Percentiles rank a stretch among this genome's conserved stretches.
phyloP scores from a whole-genome alignment of 192 early-diverging fungal species.

The Allomyces javanicus region DNA sequence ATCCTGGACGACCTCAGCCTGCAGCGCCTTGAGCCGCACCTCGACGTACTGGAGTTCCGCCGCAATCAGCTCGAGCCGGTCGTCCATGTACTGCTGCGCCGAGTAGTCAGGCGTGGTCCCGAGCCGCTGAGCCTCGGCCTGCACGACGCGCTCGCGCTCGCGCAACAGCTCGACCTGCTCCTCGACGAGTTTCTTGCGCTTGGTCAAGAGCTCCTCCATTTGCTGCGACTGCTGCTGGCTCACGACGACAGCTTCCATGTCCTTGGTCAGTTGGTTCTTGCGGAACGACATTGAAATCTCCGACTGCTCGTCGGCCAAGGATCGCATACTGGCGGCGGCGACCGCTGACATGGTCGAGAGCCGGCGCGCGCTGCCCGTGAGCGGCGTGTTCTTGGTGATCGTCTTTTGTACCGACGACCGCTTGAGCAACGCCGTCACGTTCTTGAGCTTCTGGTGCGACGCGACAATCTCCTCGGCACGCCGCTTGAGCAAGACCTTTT shows the following conservation, averaged over 20 bases:
- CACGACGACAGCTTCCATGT: background rate
- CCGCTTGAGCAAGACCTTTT: conserved; percentile 34
- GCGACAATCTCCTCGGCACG: conserved; percentile 27
- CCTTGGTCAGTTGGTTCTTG: background rate
- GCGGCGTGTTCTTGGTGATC: conserved; percentile 9
- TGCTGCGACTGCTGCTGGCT: conserved; percentile 6
- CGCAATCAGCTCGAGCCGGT: conserved; percentile 29
- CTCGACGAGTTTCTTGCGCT: conserved; percentile 19
- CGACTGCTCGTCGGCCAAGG: background rate
- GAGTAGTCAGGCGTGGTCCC: conserved; percentile 9
- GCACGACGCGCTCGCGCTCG: conserved; percentile 23
- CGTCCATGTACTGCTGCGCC: conserved; percentile 28
- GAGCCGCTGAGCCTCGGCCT: conserved; percentile 13
- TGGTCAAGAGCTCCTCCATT: conserved; percentile 30
- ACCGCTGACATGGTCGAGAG: background rate
- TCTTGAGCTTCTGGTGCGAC: conserved; percentile 18
- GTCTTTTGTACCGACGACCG: conserved; percentile 22
- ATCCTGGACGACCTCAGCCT: conserved; percentile 24
- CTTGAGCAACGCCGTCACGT: conserved; percentile 26
- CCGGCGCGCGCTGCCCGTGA: background rate
- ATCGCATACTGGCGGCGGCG: background rate
- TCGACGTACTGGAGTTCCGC: conserved; percentile 35
- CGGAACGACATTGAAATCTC: background rate
- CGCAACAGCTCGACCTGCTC: conserved; percentile 27
- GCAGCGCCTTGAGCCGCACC: conserved; percentile 25